Conservation (phyloP, 2,329 filamentous ascomycete genomes). For the Pochonia chlamydosporia region DNA sequence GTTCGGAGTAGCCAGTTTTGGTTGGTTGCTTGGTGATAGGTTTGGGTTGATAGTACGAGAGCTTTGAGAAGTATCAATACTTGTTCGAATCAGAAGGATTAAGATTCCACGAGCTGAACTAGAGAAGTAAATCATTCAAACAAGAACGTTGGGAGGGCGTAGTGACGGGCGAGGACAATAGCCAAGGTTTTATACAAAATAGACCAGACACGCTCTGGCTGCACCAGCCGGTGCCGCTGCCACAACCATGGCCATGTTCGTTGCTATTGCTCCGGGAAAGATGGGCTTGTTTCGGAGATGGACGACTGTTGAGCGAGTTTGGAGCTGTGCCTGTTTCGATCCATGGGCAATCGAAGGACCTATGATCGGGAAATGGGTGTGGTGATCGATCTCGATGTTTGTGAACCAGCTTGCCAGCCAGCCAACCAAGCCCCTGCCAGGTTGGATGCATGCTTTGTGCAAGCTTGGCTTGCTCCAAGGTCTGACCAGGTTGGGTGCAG, state of each 20-base stretch:
- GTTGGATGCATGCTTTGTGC: constrained; percentile 1
- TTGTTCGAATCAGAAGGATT: too few species aligned
- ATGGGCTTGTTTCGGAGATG: not conserved
- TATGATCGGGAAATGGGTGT: constrained; percentile 7
- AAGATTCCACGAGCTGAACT: not conserved
- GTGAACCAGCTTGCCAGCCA: too few species aligned
- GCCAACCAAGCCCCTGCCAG: too few species aligned
- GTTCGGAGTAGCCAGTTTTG: too few species aligned
- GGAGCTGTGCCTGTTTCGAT: constrained; percentile 1
- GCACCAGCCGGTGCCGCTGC: not conserved
- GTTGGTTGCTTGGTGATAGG: too few species aligned
- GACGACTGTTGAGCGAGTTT: not conserved
- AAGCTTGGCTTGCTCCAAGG: not conserved
- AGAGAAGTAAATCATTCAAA: not conserved
- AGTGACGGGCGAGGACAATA: not conserved
- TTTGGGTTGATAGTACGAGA: too few species aligned
- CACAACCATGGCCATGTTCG: too few species aligned
- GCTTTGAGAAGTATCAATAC: too few species aligned
- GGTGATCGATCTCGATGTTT: constrained; percentile 12
- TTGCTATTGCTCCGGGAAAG: not conserved
- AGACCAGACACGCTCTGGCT: not conserved
- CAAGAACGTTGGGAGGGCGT: not conserved
- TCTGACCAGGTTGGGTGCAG: not conserved
- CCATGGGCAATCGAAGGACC: not conserved
- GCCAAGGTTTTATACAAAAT: constrained; percentile 2